Base-by-base conservation (phyloP, 1,284 basidiomycete species). In the Anthracocystis panici-leucophaei region DNA sequence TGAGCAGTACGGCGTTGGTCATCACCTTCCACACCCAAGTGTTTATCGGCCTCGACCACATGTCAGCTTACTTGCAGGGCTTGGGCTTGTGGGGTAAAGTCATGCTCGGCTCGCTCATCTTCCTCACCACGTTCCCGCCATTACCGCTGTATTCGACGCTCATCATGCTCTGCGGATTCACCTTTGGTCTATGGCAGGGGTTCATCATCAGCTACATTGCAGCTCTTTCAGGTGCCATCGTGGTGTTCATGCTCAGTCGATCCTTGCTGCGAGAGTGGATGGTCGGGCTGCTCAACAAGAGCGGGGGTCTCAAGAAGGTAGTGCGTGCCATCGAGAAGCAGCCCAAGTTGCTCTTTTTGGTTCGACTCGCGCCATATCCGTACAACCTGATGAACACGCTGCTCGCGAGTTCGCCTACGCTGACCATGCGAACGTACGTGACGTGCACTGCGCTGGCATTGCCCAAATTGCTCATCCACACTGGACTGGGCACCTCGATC, bases 331-430 rank as follows among this genome's bases (percentile, higher is more conserved):
- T 94, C 80, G 93, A 94, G 88, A 91, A 91, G 86, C 90, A 90
- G 57, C 93, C 93, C 1, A 90, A 90, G 81, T 88, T 94, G 8
- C 89, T 94, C 53, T 93, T 94, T 87, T 90, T 94, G 72, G 91
- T 94, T 77, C 91, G 93, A 57, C 88, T 94, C 53, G 93, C 87
- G 5, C 87, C 87, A 6, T 88, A 88, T 73, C 87, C 81, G 14
- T 88, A 88, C 87, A 94, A 94, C 86, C 91, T 94, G 81, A 92
- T 94, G 91, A 94, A 94, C 87, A 92, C 91, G 78, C 89, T 94
- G 46, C 89, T 94, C 38, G 93, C 93, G 3, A 92, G 92, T n/a
- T 90, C 92, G 14, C 91, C 91, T n/a, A 90, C 91, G n/a, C 89
- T 94, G 75, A 91, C 90, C 11, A 87, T 94, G 77, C 88, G 88